Evolutionary conservation across 768 basidiomycete species (phyloP), one percentile per base, ranked within the genome.

Genomic region (Rhizopogon roseolus): DNA sequence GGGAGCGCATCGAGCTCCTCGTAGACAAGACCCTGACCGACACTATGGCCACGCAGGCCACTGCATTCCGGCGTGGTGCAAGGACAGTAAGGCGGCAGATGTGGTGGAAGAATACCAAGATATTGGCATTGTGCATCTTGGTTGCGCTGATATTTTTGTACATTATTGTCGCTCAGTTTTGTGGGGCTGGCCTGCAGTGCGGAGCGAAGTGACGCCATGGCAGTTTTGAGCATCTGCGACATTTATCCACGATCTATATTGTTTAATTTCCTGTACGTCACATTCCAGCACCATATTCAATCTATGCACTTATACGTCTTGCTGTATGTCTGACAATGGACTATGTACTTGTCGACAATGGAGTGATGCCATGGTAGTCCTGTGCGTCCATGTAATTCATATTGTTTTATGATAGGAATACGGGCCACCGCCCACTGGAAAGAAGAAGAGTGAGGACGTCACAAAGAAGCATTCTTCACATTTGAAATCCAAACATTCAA

Each of bases 11-110:
- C 60, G 96, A 98, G 67, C 78, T 98, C 14, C 80, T 99, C 49
- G 90, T 98, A 29, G 93, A 98, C 74, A 97, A 97, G 78, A 99
- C n/a, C n/a, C n/a, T n/a, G n/a, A n/a, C 97, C 28, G 95, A 98
- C 66, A 88, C 80, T 52, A 91, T 99, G 85, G 89, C 91, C 6
- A 88, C 85, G 9, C 94, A 98, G 69, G 93, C 96, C 4, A 91
- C 90, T 3, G 93, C 92, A 6, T 99, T 99, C 73, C 74, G 93
- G 43, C 75, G 94, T 49, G 94, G 94, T 6, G 94, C 94, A 14
- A 76, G 92, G 41, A 84, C 77, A n/a, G 85, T 87, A 19, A 74
- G 92, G 39, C 76, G 90, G 54, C 82, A 91, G 66, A 91, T 92
- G 88, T 92, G 90, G 86, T 93, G 91, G 91, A 83, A 81, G 72